Conservation (phyloP, 257 asterid genomes). For the Cinchona pubescens region DNA sequence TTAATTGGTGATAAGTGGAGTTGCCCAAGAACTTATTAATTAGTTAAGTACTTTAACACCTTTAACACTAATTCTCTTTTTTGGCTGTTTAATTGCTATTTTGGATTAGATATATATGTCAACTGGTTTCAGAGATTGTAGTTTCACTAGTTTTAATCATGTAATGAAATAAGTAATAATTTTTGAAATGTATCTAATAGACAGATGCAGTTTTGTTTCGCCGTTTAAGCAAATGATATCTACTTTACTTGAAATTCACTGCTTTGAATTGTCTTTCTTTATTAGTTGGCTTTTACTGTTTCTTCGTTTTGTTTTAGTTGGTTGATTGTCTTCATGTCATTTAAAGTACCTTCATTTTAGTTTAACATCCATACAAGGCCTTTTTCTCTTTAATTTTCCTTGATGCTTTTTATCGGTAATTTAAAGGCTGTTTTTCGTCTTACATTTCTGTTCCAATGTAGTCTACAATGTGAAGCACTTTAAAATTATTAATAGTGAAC, state of each 20-base stretch:
- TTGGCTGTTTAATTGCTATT: neutral
- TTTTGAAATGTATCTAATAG: neutral
- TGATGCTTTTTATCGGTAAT: neutral
- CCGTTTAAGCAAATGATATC: neutral
- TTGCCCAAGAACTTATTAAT: too few species aligned
- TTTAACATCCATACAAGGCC: neutral
- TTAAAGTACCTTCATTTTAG: neutral
- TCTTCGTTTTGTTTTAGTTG: neutral
- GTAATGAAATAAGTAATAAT: neutral
- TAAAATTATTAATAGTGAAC: neutral
- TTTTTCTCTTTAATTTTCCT: neutral
- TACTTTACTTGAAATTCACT: neutral
- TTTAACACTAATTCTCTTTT: too few species aligned
- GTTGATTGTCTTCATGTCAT: neutral
- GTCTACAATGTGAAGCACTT: neutral
- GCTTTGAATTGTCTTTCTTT: conserved; percentile 7
- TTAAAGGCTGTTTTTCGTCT: neutral
- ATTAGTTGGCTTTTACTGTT: neutral
- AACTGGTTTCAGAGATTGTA: neutral
- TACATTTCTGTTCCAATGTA: neutral
- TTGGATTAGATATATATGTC: neutral
- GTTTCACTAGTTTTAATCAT: neutral
- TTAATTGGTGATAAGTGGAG: too few species aligned
- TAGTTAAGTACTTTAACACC: too few species aligned
- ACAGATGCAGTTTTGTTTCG: neutral